Evolutionary conservation across 257 asterid genomes (phyloP).

Genomic region (Nicotiana tabacum): DNA sequence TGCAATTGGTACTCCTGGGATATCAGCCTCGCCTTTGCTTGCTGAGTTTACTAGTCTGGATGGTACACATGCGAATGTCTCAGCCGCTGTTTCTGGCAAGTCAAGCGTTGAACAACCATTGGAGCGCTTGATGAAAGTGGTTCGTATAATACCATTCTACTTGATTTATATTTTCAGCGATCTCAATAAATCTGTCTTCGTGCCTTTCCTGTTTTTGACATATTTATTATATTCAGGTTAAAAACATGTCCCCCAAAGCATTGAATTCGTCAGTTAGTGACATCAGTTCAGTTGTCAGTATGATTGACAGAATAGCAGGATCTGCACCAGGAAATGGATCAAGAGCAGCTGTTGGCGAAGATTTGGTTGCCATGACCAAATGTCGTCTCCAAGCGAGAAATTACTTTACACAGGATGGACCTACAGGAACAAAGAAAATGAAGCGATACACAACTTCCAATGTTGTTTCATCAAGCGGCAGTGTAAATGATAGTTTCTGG

Average conservation of each 20-base stretch:
- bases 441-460: conserved; percentile 82
- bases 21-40: conserved; percentile 92
- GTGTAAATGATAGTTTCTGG: conserved; percentile 57
- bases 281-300: conserved; percentile 85
- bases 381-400: conserved; percentile 88
- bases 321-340: conserved; percentile 99
- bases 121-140: conserved; percentile 78
- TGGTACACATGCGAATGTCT: conserved; percentile 62
- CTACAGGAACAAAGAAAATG: conserved; percentile 78
- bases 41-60: conserved; percentile 82
- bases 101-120: conserved; percentile 70
- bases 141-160: conserved; percentile 25
- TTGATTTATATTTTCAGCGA: not conserved
- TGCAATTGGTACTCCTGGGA: conserved; percentile 96
- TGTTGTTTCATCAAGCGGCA: conserved; percentile 74
- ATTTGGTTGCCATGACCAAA: conserved; percentile 94
- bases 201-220: not conserved
- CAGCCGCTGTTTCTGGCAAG: conserved; percentile 57
- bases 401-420: conserved; percentile 72
- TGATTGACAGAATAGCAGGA: conserved; percentile 95
- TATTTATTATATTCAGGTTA: conserved; percentile 46
- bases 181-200: not conserved
- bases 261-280: conserved; percentile 75
- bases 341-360: conserved; percentile 96
- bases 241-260: conserved; percentile 55